These are phyloP conservation scores for Lactifluus pinguis DNA, from an alignment of 768 basidiomycete species.

Conservation along the genomic window DNA sequence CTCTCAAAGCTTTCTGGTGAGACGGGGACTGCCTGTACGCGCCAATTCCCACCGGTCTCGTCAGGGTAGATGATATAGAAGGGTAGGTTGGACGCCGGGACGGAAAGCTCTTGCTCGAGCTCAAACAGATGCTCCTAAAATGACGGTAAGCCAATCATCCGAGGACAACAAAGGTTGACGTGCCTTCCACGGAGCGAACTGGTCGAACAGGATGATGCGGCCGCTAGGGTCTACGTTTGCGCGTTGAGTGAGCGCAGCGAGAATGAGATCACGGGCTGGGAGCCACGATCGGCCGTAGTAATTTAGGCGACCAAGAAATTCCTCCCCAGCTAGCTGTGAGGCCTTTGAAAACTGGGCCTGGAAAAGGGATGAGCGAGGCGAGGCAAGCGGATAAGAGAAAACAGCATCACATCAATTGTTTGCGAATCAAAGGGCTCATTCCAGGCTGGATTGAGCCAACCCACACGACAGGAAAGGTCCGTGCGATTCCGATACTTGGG, in stretches of 20 bases:
- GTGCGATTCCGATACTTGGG: conserved; percentile 71
- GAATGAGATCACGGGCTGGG: conserved; percentile 77
- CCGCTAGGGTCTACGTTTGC: conserved; percentile 56
- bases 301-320: conserved; percentile 70
- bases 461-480: conserved; percentile 79
- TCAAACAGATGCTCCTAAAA: conserved; percentile 82
- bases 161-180: conserved; percentile 4
- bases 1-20: conserved; percentile 80
- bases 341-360: conserved; percentile 72
- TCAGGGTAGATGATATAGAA: conserved; percentile 90
- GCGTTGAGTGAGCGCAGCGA: conserved; percentile 49
- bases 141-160: neutral
- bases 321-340: conserved; percentile 72
- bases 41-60: conserved; percentile 67
- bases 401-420: conserved; percentile 59
- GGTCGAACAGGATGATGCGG: conserved; percentile 69
- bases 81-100: conserved; percentile 43
- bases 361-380: neutral
- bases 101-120: conserved; percentile 53
- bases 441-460: conserved; percentile 84
- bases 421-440: conserved; percentile 67
- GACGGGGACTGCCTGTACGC: conserved; percentile 85
- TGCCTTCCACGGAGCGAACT: conserved; percentile 86
- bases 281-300: conserved; percentile 89
- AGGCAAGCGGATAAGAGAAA: neutral